These are phyloP conservation scores for Petunia axillaris DNA, from an alignment of 257 asterid species.

Conservation along the genomic window DNA sequence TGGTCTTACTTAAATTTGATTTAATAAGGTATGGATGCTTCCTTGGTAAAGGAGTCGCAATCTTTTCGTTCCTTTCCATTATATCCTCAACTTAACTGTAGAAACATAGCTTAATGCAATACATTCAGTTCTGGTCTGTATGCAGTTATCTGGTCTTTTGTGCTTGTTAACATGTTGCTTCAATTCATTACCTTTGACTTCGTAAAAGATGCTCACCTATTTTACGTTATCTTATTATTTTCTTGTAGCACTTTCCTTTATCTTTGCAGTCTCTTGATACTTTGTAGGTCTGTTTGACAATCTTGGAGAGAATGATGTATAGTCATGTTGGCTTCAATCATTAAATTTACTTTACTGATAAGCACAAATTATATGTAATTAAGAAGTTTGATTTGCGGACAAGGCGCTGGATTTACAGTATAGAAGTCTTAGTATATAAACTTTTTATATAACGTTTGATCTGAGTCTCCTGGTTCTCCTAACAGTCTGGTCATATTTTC, in stretches of 20 bases:
- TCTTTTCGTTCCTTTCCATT: not conserved
- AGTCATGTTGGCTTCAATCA: not conserved
- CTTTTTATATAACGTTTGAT: not conserved
- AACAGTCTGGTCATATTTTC: not conserved
- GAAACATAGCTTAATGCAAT: constrained; percentile 16
- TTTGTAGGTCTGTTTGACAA: no score
- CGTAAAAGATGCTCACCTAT: no score
- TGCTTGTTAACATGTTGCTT: no score
- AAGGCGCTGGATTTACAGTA: no score
- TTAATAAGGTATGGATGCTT: constrained; percentile 50
- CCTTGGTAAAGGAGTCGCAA: not conserved
- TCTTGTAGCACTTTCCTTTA: no score
- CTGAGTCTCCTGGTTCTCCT: not conserved
- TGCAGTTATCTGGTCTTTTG: no score
- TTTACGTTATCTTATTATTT: no score
- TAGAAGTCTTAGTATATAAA: constrained; percentile 10
- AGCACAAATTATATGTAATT: not conserved
- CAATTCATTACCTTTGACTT: no score
- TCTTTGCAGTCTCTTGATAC: no score
- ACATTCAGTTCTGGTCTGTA: no score
- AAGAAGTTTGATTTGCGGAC: not conserved
- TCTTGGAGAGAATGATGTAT: not conserved
- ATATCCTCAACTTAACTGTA: not conserved
- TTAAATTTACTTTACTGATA: constrained; percentile 3
- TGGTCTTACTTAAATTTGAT: no score